Evolutionary conservation across 2,329 filamentous ascomycete genomes (phyloP), one percentile per base, ranked within the genome.

Genomic region (Fusarium continuum): DNA sequence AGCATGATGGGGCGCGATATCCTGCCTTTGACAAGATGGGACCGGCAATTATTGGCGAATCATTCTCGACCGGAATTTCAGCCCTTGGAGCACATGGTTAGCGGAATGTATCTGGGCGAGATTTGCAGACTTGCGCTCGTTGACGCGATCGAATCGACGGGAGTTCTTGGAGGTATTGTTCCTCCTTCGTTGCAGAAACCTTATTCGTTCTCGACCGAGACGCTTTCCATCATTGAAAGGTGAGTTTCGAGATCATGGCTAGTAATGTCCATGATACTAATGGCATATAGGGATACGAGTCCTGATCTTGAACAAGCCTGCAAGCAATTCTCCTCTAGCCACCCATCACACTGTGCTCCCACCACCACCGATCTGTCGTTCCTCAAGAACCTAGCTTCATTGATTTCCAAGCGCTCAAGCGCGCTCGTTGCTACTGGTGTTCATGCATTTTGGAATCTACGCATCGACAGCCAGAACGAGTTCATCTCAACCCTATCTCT

Each of bases 51-150:
- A 13, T 82, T 83, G 39, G 77, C 77, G 3, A 77, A 73, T 0
- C 87, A 88, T 61, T 78, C 82, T 11, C 77, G 79, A 47, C 86
- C 86, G 0, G 81, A 84, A 20, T 88, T 88, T 61, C 86, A 89
- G 64, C 86, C 86, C 0, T 72, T 88, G 10, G 86, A 88, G 72
- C 80, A 87, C 61, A 77, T 89, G 61, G 83, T 89, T 35, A 85
- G 85, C 65, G 88, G 88, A 29, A 86, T 84, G 68, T 90, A 91
- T 69, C 75, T 91, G 3, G 88, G 88, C 41, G 88, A 91, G 73
- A 82, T 90, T 40, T 85, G 81, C 64, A 80, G 88, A 16, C 73
- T 86, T 11, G 80, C 82, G 0, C 75, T 89, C 36, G 61, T 88
- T 19, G 87, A 90, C 59, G 86, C 85, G 0, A 81, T 89, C 41